Evolutionary conservation across 148 eudicot species (phyloP), one percentile per base, ranked within the genome.

Genomic region (Linanthus parryae): DNA sequence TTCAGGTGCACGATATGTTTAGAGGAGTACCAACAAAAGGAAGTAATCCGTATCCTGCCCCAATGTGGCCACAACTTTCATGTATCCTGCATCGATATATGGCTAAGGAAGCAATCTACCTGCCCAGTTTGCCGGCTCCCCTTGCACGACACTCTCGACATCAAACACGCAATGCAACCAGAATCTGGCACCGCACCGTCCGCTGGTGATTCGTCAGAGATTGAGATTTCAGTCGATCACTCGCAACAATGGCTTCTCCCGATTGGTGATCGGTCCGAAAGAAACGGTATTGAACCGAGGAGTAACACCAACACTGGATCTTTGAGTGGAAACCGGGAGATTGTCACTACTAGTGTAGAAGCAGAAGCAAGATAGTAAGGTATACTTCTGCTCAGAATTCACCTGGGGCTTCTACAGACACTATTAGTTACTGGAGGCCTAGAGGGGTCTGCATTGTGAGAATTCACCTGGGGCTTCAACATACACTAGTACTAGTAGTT

Each of bases 81-180:
- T 51, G 72, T 78, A 13, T 73, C 80, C 48, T 84, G 88, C 76
- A 78, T 81, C 27, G 88, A 84, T 58, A 44, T 58, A 39, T 84
- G 94, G 88, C 70, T 84, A 11, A 65, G 70, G 54, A 81, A 73
- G 59, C 84, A 81, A 50, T 66, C 80, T 30, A 81, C 88, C 23
- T 84, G 94, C 36, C 88, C 88, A 20, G 84, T 84, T 45, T 84
- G 94, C 60, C 84, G 94, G 29, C 78, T 84, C 8, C 63, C 94
- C 20, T 72, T 84, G 21, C 66, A 71, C 7, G 73, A 65, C 6
- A 33, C 69, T 5, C 3, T 48, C 16, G 57, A 67, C 45, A 40
- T 39, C 43, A 59, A 64, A 36, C 40, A 45, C 1, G 21, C 13
- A 3, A 65, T 17, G 19, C 30, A 48, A 12, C 21, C 59, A 25